Base-by-base conservation (phyloP, 2,329 filamentous ascomycete genomes). In the Harringtonia aguacate region DNA sequence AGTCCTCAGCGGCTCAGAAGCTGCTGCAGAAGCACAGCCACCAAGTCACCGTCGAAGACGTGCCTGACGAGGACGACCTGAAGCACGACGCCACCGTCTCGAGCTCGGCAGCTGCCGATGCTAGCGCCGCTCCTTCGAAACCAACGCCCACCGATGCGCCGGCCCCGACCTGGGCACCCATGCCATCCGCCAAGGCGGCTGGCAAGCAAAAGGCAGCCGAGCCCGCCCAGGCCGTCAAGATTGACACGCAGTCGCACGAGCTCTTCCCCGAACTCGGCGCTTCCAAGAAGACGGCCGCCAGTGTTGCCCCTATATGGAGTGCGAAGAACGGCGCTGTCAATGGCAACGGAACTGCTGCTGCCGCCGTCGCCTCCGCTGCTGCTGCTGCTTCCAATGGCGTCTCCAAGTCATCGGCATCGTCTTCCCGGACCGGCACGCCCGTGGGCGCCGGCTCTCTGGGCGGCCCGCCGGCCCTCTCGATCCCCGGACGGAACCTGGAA, bases 201-300 rank as follows among this genome's bases (percentile, higher is more conserved):
- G 78, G 75, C 43, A 87, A 86, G 68, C 78, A 84, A 59, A 81
- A 81, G 60, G 70, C 69, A 30, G 68, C 75, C 45, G 62, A 70
- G 29, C 60, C 67, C 2, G 59, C 58, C 36, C 52, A 60, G 36
- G 49, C 63, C 28, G 63, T 66, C 36, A 55, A 71, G 42, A 68
- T 95, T 49, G 86, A 97, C 62, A 89, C 86, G 18, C 76, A 86
- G 57, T 94, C 86, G 17, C 85, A 94, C 58, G 89, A 97, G 64
- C 70, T 86, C 47, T 98, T 98, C 73, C 92, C 92, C n/a, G 81
- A 89, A 54, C 77, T 98, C 38, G 90, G 89, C 50, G 75, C 67
- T 20, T 63, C 72, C 46, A 79, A 79, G 62, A 89, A 88, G 64
- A 69, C 79, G 17, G 63, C 74, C 50, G 72, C 79, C 46, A 75